These are phyloP conservation scores for carrot (Daucus carota) DNA, from an alignment of 129 eudicot species.

Conservation along the genomic window DH1_v3.0 NC_030381.2:47497501-47498000, in stretches of 20 bases:
- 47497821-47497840: background rate
- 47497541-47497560: background rate
- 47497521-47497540: background rate
- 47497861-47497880: too few species aligned
- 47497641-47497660: background rate
- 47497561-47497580: background rate
- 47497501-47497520: background rate
- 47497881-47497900: too few species aligned
- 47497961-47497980: too few species aligned
- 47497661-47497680: background rate
- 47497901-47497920: too few species aligned
- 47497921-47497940: too few species aligned
- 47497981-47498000: too few species aligned
- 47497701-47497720: background rate
- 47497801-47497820: background rate
- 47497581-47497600: background rate
- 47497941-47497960: too few species aligned
- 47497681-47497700: background rate
- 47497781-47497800: background rate
- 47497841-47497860: too few species aligned
- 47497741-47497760: background rate
- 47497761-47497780: background rate
- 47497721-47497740: background rate
- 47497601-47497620: background rate
- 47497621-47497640: background rate